Conservation (phyloP, 1,284 basidiomycete genomes). For the Leccinum fallax region DNA sequence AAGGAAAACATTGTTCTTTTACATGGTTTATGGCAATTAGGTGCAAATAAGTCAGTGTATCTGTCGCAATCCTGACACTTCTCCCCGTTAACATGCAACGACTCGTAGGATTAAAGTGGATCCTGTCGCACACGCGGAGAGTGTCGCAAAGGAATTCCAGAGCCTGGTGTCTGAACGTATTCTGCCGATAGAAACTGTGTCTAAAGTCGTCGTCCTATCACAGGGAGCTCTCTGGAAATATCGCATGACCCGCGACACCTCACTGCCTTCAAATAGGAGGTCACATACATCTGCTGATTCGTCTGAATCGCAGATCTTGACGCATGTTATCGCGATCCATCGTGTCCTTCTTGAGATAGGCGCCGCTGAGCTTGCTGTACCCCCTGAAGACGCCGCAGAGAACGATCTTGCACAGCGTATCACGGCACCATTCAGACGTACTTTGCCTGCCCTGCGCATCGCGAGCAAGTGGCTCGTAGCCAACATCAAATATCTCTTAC, state of each 20-base stretch:
- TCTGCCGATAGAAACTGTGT: conserved; percentile 77
- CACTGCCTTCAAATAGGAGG: conserved; percentile 37
- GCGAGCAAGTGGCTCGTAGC: conserved; percentile 87
- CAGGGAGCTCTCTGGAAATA: conserved; percentile 85
- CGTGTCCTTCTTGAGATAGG: conserved; percentile 71
- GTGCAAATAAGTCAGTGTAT: conserved; percentile 58
- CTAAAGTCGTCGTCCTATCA: conserved; percentile 72
- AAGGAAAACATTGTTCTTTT: conserved; percentile 74
- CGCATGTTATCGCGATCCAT: conserved; percentile 75
- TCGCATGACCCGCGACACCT: conserved; percentile 60
- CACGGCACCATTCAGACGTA: conserved; percentile 83
- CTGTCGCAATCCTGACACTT: conserved; percentile 1
- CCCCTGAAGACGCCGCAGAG: conserved; percentile 52
- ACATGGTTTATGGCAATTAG: conserved; percentile 70
- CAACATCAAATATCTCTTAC: conserved; percentile 73
- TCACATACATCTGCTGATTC: conserved; percentile 23
- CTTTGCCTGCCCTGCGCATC: conserved; percentile 85
- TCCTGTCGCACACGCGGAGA: conserved; percentile 36
- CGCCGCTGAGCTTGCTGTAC: conserved; percentile 53
- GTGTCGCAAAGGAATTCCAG: conserved; percentile 55
- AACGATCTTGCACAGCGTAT: conserved; percentile 79
- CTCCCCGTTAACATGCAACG: conserved; percentile 1
- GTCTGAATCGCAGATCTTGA: conserved; percentile 70
- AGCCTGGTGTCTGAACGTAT: conserved; percentile 65
- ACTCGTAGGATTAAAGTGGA: conserved; percentile 22